Evolutionary conservation across 1,284 basidiomycete genomes (phyloP).

Genomic region (Microbotryum intermedium): DNA sequence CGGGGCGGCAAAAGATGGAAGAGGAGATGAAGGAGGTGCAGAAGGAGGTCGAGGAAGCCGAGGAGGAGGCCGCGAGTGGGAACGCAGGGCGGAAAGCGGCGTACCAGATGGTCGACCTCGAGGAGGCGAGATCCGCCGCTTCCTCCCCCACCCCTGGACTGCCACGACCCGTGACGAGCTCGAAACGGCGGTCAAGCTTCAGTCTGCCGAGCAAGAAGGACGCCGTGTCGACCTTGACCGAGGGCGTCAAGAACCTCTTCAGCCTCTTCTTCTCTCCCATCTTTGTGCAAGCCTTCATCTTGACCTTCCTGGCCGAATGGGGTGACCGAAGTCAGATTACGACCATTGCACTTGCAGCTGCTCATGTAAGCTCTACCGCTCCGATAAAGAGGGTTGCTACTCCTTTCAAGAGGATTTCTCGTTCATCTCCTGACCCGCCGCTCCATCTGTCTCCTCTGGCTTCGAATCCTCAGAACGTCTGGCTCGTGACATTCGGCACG

Average conservation of each 20-base stretch:
- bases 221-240: slow-evolving; percentile 38
- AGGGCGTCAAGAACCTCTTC: slow-evolving; percentile 72
- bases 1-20: slow-evolving; percentile 61
- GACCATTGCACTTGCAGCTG: slow-evolving; percentile 90
- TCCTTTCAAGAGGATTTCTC: no score
- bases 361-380: slow-evolving; percentile 59
- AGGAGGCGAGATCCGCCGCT: slow-evolving; percentile 22
- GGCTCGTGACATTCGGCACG: slow-evolving; percentile 79
- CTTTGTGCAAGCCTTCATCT: slow-evolving; percentile 87
- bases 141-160: not conserved
- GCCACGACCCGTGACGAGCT: slow-evolving; percentile 8
- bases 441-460: not conserved
- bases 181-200: slow-evolving; percentile 3
- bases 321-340: slow-evolving; percentile 96
- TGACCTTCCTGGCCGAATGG: slow-evolving; percentile 98
- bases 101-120: slow-evolving; percentile 17
- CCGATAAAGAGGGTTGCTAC: no score
- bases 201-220: slow-evolving; percentile 8
- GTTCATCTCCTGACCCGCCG: not conserved
- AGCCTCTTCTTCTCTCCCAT: slow-evolving; percentile 80
- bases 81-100: not conserved
- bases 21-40: slow-evolving; percentile 56
- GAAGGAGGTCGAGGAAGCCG: slow-evolving; percentile 67
- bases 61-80: slow-evolving; percentile 59
- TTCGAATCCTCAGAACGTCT: slow-evolving; percentile 51